phyloP scores from a whole-genome alignment of 306 rosid genomes.

The Vicia sativa region DNA sequence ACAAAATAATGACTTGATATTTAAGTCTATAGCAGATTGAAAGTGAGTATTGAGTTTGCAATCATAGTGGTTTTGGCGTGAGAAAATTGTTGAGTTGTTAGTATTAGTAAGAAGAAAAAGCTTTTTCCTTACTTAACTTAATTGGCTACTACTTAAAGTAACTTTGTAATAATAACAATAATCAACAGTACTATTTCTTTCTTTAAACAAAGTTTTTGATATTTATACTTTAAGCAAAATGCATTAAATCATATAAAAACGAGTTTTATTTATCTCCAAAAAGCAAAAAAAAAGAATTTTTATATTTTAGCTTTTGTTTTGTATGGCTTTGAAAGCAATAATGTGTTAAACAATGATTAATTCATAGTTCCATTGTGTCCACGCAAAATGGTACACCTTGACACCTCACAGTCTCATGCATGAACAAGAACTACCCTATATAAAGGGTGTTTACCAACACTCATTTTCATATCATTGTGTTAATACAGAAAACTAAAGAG shows the following conservation, averaged over 20 bases:
- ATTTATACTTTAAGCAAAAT: slow-evolving; percentile 3
- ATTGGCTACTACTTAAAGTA: neutral
- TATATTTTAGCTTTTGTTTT: slow-evolving; percentile 8
- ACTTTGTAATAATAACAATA: neutral
- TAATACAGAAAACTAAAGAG: slow-evolving; percentile 24
- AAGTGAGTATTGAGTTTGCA: slow-evolving; percentile 39
- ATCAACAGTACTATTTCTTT: neutral
- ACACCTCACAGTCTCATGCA: slow-evolving; percentile 37
- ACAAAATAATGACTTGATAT: too few species aligned
- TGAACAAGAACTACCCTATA: slow-evolving; percentile 42
- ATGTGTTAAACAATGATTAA: slow-evolving; percentile 32
- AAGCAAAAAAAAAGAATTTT: neutral
- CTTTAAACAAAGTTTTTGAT: slow-evolving; percentile 15
- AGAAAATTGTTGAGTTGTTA: neutral
- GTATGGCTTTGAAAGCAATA: slow-evolving; percentile 36
- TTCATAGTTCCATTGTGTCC: slow-evolving; percentile 37
- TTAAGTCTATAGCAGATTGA: neutral
- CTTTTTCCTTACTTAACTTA: slow-evolving; percentile 6
- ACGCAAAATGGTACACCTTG: slow-evolving; percentile 37
- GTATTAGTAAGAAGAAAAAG: neutral
- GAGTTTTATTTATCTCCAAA: neutral
- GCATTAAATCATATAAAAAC: neutral
- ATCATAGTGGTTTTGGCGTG: slow-evolving; percentile 30
- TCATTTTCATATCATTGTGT: slow-evolving; percentile 35
- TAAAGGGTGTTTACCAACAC: slow-evolving; percentile 23